Evolutionary conservation across 805 yeast species (phyloP).

Genomic region (Sugiyamaella marilandica): DNA sequence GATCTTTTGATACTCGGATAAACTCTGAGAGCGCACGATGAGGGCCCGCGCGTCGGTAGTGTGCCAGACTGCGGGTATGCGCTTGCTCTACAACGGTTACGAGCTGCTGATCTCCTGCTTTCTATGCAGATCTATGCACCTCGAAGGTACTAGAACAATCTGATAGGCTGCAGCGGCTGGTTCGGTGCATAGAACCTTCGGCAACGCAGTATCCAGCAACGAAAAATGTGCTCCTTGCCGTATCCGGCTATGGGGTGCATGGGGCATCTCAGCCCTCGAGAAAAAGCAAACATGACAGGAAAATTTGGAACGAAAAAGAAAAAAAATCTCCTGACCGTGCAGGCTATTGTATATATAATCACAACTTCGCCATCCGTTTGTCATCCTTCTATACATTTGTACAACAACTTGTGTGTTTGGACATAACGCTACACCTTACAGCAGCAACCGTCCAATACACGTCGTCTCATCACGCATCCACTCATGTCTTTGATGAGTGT

Average conservation of each 20-base stretch:
- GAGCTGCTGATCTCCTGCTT: too few relatives aligned
- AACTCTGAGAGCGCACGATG: too few relatives aligned
- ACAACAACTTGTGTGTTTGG: background rate
- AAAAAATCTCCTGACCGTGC: background rate
- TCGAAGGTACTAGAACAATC: background rate
- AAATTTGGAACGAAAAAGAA: background rate
- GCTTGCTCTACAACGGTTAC: too few relatives aligned
- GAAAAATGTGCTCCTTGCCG: background rate
- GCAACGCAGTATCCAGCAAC: background rate
- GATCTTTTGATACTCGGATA: too few relatives aligned
- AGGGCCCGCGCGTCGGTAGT: too few relatives aligned
- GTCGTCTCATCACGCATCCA: background rate
- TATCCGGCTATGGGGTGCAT: constrained; percentile 3
- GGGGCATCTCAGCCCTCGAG: constrained; percentile 1
- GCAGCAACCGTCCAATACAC: background rate
- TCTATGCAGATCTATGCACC: too few relatives aligned
- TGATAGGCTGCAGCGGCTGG: background rate
- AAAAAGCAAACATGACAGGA: constrained; percentile 1
- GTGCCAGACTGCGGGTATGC: too few relatives aligned
- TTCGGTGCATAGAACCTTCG: background rate
- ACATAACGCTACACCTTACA: background rate
- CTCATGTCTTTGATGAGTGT: constrained; percentile 2
- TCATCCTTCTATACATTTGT: background rate
- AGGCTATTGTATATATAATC: background rate
- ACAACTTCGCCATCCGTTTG: background rate